Evolutionary conservation across 2,329 filamentous ascomycete genomes (phyloP).

Genomic region (Cladosporium austrohemisphaericum): DNA sequence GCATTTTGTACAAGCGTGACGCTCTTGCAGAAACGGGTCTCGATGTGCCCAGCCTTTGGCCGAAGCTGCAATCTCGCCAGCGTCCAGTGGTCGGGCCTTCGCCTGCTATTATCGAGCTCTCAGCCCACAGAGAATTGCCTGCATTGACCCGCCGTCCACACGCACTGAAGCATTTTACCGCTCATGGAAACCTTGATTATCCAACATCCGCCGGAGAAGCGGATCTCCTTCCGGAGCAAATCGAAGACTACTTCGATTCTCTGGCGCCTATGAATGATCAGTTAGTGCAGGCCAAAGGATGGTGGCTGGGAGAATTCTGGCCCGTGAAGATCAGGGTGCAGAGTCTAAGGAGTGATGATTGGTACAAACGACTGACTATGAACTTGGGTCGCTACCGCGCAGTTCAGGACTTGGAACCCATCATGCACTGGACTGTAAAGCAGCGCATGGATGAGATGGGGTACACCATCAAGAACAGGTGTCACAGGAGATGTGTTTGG

Average conservation of each 20-base stretch:
- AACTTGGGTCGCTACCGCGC: slow-evolving; percentile 40
- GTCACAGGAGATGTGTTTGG: slow-evolving; percentile 34
- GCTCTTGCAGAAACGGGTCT: slow-evolving; percentile 40
- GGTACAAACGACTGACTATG: slow-evolving; percentile 37
- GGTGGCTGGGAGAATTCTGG: slow-evolving; percentile 46
- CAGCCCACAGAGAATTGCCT: slow-evolving; percentile 3
- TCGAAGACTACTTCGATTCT: slow-evolving; percentile 44
- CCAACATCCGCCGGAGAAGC: slow-evolving; percentile 14
- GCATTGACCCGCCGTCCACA: slow-evolving; percentile 5
- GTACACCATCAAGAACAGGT: slow-evolving; percentile 34
- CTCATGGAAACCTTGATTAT: slow-evolving; percentile 9
- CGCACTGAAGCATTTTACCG: slow-evolving; percentile 10
- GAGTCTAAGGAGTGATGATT: slow-evolving; percentile 30
- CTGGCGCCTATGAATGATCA: slow-evolving; percentile 42
- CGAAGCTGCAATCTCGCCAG: slow-evolving; percentile 33
- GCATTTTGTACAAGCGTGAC: slow-evolving; percentile 41
- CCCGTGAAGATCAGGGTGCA: slow-evolving; percentile 40
- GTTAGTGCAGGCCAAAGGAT: slow-evolving; percentile 35
- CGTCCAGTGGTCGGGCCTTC: slow-evolving; percentile 35
- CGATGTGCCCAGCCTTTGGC: slow-evolving; percentile 42
- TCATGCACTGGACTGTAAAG: slow-evolving; percentile 45
- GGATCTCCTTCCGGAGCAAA: slow-evolving; percentile 37
- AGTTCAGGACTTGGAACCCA: slow-evolving; percentile 36
- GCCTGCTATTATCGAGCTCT: slow-evolving; percentile 32
- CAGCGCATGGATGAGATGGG: slow-evolving; percentile 33